Base-by-base conservation (phyloP, 495 filamentous ascomycete genomes). In the Hyaloscypha variabilis region DNA sequence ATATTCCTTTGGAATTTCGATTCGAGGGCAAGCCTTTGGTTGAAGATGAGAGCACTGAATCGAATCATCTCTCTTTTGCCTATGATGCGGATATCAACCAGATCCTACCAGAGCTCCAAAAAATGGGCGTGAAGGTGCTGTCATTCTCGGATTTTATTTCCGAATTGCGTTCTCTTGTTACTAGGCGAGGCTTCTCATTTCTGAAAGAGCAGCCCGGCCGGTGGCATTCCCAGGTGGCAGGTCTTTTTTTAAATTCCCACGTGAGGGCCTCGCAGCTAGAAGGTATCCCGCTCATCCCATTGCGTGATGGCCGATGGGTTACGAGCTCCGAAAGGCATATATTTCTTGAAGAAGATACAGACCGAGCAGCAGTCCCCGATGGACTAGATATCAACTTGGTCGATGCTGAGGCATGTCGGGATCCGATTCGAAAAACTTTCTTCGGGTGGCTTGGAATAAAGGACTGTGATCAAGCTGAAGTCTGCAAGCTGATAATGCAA, bases 201-300 rank as follows among this genome's bases (percentile, higher is more conserved):
- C 36, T 62, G 60, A 54, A 52, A 50, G 29, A 26, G 11, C 10
- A 54, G 29, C 31, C 60, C 60, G 36, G 34, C 14, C 26, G 30
- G 17, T 62, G 60, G 60, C 60, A 62, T 24, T 62, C 60, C 53
- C 53, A 52, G 29, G 60, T 62, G 13, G 60, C 60, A 62, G 25
- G 31, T 34, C 49, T 53, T 34, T 60, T 60, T 39, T 30, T n/a
- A n/a, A n/a, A n/a, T 60, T n/a, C 23, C 34, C 8, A 60, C 6
- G 13, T 31, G 6, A 60, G 28, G 10, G 31, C 19, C n/a, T 39
- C 34, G 5, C 58, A 39, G 58, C 39, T 51, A 8, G 4, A 21
- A 26, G n/a, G 50, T 26, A 60, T 60, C 31, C 34, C 58, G 8
- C 34, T 60, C 58, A 39, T 60, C 23, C 58, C 58, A 24, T 36